Conservation (phyloP, 2,329 filamentous ascomycete genomes). For the Colletotrichum lindemuthianum region DNA sequence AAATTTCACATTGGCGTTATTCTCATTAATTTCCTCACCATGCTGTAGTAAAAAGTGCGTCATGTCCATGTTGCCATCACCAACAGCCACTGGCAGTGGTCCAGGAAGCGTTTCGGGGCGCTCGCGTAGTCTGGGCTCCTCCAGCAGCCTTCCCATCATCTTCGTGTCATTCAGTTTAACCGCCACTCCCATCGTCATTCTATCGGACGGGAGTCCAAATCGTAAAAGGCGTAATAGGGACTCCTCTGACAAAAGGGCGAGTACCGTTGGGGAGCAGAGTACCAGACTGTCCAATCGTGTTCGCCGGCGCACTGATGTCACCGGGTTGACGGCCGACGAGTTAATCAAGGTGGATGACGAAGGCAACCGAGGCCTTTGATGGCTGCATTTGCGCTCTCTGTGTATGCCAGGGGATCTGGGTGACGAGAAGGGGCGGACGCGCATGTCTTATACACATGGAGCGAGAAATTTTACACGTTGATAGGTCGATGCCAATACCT, state of each 20-base stretch:
- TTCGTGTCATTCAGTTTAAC: not conserved
- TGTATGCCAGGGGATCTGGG: no score
- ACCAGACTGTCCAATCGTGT: no score
- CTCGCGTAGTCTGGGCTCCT: not conserved
- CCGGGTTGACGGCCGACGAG: no score
- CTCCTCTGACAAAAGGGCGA: not conserved
- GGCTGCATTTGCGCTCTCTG: no score
- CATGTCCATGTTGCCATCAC: rapidly evolving
- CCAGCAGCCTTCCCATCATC: not conserved
- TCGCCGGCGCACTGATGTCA: no score
- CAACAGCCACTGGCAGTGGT: not conserved
- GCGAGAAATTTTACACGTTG: no score
- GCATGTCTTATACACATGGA: no score
- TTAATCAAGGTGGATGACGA: no score
- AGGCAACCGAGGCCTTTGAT: no score
- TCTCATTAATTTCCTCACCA: not conserved
- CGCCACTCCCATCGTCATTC: not conserved
- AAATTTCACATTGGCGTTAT: rapidly evolving
- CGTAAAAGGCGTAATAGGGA: not conserved
- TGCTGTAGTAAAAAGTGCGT: not conserved
- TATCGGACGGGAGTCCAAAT: not conserved
- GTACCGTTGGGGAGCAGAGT: not conserved
- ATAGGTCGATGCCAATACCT: no score
- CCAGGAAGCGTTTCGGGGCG: not conserved
- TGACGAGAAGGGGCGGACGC: no score